Evolutionary conservation across 2,329 filamentous ascomycete species (phyloP), one percentile per base, ranked within the genome.

Genomic region (Nectriaceae sp.): DNA sequence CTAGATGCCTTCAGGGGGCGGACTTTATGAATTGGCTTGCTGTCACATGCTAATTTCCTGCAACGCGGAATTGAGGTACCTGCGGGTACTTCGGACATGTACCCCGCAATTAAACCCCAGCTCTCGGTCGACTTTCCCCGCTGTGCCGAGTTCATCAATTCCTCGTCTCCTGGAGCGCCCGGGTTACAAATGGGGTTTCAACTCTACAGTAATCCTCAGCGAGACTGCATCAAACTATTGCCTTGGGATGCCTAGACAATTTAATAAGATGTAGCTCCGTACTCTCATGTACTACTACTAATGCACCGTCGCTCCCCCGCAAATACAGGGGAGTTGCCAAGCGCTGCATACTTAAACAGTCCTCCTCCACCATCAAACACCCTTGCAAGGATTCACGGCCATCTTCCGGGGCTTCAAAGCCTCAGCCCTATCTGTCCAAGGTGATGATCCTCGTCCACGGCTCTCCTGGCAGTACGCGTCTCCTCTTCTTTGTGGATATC

Each of bases 401-500:
- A 62, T 61, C 59, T 62, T 62, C 59, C 59, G 59, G n/a, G 47
- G 21, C 16, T 21, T 45, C 38, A 44, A 43, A 19, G 19, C 31
- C 46, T 61, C 55, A 62, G 57, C 59, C 59, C 50, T 61, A 61
- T 36, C 22, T 36, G 8, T 10, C 8, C 8, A 11, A 36, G 13
- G 33, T 19, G n/a, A 36, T 36, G 33, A 36, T 16, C 33, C 37
- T 21, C 37, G 16, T 11, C 37, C 10, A 40, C 18, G 18, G 37
- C 5, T 5, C 37, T 40, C 6, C 8, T 40, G 5, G 11, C 37
- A 18, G 16, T 10, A 11, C 5, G 4, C 20, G 18, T 18, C 10
- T 5, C 16, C 11, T 18, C 11, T 8, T 15, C 11, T 20, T 40
- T 10, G 21, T 15, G 10, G 37, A 19, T 40, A 21, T 10, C 11